Evolutionary conservation across 371 early-diverging fungal species (phyloP).

Genomic region (Funneliformis caledonium): DNA sequence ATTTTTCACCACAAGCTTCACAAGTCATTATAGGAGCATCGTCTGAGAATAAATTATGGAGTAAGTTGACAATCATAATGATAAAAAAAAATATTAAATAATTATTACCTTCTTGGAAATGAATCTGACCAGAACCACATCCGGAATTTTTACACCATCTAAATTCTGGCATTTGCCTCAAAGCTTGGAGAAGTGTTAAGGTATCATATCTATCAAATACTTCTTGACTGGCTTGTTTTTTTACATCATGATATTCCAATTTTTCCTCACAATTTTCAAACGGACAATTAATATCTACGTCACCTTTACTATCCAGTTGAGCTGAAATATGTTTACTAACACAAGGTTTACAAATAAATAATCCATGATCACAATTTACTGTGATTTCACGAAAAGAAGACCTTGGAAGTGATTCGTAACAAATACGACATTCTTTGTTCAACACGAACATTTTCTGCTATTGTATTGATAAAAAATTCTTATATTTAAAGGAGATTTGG

Average conservation of each 20-base stretch:
- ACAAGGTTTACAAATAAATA: background rate
- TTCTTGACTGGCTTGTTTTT: background rate
- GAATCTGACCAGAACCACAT: conserved; percentile 35
- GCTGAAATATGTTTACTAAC: background rate
- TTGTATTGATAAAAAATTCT: too few species aligned
- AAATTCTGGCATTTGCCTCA: conserved; percentile 8
- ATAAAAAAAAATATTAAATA: too few species aligned
- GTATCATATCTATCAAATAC: conserved; percentile 13
- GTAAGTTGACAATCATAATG: background rate
- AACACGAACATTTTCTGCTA: background rate
- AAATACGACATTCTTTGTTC: conserved; percentile 7
- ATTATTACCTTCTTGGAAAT: conserved; percentile 6
- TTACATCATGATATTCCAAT: background rate
- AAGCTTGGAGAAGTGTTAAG: background rate
- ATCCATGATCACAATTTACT: background rate
- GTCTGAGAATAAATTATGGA: background rate
- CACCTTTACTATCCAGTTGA: conserved; percentile 1
- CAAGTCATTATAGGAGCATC: conserved; percentile 38
- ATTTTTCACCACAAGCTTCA: conserved; percentile 7
- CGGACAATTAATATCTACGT: conserved; percentile 4
- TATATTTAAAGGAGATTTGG: too few species aligned
- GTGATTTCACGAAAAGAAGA: background rate
- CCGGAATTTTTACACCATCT: conserved; percentile 28
- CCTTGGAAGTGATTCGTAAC: background rate
- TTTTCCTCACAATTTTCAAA: background rate